phyloP scores from a whole-genome alignment of 495 filamentous ascomycete genomes.

The Daldinia grandis region DNA sequence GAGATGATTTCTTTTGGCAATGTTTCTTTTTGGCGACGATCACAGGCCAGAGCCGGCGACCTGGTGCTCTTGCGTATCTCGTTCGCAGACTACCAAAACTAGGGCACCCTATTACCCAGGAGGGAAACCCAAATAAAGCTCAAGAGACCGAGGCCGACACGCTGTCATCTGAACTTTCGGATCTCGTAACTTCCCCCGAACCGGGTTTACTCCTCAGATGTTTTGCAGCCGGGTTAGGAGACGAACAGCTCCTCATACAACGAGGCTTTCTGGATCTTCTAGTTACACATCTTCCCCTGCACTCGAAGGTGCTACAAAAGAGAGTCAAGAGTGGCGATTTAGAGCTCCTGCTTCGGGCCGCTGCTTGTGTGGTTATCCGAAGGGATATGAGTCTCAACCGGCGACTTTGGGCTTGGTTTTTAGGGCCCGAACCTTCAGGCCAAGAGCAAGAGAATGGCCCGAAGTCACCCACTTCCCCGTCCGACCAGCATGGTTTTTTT shows the following conservation, averaged over 20 bases:
- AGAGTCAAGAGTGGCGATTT: conserved; percentile 76
- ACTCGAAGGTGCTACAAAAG: conserved; percentile 80
- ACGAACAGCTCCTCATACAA: conserved; percentile 91
- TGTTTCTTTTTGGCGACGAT: conserved; percentile 94
- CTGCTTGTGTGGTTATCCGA: conserved; percentile 81
- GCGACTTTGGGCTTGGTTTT: conserved; percentile 93
- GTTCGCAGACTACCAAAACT: conserved; percentile 80
- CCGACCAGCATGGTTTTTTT: conserved; percentile 52
- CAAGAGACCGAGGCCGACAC: conserved; percentile 37
- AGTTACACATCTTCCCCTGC: conserved; percentile 89
- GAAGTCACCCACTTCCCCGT: conserved; percentile 59
- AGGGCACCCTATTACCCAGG: conserved; percentile 52
- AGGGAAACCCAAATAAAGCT: conserved; percentile 26
- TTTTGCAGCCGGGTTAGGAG: conserved; percentile 87
- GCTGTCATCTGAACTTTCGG: conserved; percentile 60
- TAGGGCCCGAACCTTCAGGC: conserved; percentile 77
- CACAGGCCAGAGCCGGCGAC: conserved; percentile 81
- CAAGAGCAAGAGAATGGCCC: conserved; percentile 55
- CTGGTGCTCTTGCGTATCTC: conserved; percentile 87
- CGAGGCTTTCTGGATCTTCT: conserved; percentile 92
- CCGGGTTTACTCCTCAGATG: conserved; percentile 89
- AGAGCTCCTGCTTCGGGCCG: conserved; percentile 80
- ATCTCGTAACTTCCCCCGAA: conserved; percentile 88
- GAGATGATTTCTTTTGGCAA: conserved; percentile 96
- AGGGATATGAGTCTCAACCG: conserved; percentile 97